Conservation (phyloP, 2,329 filamentous ascomycete species). For the Xylaria arbuscula region DNA sequence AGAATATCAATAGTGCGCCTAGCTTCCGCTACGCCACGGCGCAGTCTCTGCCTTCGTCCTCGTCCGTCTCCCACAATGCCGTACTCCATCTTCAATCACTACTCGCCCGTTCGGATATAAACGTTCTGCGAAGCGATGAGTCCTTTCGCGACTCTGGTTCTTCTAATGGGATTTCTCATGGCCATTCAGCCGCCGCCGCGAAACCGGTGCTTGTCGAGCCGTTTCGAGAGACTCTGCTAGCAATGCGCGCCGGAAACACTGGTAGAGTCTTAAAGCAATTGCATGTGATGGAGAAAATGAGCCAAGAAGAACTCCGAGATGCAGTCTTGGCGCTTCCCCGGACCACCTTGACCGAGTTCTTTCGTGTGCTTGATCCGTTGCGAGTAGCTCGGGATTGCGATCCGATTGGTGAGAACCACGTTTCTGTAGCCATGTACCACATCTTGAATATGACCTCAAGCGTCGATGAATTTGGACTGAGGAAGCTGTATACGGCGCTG, state of each 20-base stretch:
- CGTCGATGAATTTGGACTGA: constrained; percentile 59
- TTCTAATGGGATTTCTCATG: not conserved
- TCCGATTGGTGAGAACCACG: constrained; percentile 54
- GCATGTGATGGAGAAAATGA: constrained; percentile 40
- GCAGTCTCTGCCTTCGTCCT: constrained; percentile 5
- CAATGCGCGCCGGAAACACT: constrained; percentile 42
- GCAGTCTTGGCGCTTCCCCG: constrained; percentile 59
- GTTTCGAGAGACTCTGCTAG: constrained; percentile 38
- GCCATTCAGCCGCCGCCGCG: not conserved
- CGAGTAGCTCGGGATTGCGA: constrained; percentile 62
- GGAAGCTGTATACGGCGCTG: constrained; percentile 55
- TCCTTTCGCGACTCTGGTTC: not conserved
- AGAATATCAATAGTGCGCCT: not conserved
- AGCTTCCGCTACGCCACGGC: constrained; percentile 29
- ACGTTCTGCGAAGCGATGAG: not conserved
- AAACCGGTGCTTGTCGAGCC: constrained; percentile 8
- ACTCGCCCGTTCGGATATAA: constrained; percentile 4
- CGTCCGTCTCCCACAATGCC: constrained; percentile 28
- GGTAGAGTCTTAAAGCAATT: constrained; percentile 40
- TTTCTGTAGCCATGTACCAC: constrained; percentile 55
- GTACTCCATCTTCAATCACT: constrained; percentile 34
- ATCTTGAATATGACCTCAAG: constrained; percentile 52
- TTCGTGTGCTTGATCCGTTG: constrained; percentile 71
- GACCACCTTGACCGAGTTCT: constrained; percentile 70
- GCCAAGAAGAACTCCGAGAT: constrained; percentile 44